Conservation (phyloP, 192 early-diverging fungal genomes). For the Geosiphon pyriformis region DNA sequence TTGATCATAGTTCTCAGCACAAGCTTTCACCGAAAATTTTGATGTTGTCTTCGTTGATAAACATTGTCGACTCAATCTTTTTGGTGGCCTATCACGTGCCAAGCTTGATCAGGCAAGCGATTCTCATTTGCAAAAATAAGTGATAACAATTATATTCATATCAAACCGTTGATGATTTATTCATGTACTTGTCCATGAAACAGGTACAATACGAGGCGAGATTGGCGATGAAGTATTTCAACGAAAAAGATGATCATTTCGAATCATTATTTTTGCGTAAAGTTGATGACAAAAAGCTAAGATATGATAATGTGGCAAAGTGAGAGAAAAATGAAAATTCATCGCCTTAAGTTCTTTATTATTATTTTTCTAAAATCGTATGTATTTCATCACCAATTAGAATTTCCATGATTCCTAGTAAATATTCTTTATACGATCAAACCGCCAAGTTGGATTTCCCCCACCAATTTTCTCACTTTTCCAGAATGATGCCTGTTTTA, state of each 20-base stretch:
- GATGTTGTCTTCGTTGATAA: constrained; percentile 85
- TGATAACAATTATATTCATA: no score
- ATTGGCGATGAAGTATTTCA: constrained; percentile 57
- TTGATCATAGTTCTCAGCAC: constrained; percentile 48
- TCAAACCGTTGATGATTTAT: constrained; percentile 15
- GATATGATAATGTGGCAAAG: constrained; percentile 69
- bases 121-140: background rate
- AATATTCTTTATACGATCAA: constrained; percentile 29
- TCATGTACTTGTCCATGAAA: constrained; percentile 30
- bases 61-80: constrained; percentile 77
- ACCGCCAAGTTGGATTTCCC: constrained; percentile 37
- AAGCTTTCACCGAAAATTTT: constrained; percentile 56
- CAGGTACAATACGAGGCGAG: constrained; percentile 69
- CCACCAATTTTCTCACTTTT: constrained; percentile 42
- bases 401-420: constrained; percentile 4
- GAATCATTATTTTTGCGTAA: constrained; percentile 73
- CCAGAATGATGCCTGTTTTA: constrained; percentile 37
- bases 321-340: constrained; percentile 17
- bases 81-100: constrained; percentile 59
- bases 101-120: constrained; percentile 56
- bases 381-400: constrained; percentile 8
- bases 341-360: background rate
- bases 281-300: constrained; percentile 54
- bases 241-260: constrained; percentile 67
- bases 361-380: background rate